A percentile compares a stretch with the other conserved stretches of the same genome.
These are phyloP conservation scores for Beauveria rudraprayagi DNA, from an alignment of 2,329 filamentous ascomycete species.

Conservation along the genomic window DNA sequence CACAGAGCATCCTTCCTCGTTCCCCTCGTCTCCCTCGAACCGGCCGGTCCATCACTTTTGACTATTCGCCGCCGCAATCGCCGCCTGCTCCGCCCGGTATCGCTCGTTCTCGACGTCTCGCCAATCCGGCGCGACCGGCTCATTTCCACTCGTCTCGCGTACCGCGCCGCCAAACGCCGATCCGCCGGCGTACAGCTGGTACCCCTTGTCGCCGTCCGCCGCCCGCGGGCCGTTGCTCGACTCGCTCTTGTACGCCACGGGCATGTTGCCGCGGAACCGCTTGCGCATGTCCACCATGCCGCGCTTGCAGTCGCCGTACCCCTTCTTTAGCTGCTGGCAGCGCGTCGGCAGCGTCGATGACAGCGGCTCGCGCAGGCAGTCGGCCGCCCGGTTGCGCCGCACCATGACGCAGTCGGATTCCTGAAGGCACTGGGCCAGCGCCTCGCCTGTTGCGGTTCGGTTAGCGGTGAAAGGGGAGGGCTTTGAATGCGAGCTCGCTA, in stretches of 20 bases:
- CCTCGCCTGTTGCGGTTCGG: slow-evolving; percentile 55
- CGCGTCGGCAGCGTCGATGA: slow-evolving; percentile 72
- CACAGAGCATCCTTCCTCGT: background rate
- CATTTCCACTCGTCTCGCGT: slow-evolving; percentile 60
- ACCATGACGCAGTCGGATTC: slow-evolving; percentile 95
- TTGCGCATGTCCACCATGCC: slow-evolving; percentile 99
- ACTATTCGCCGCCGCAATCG: slow-evolving; percentile 15
- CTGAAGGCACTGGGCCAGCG: slow-evolving; percentile 89
- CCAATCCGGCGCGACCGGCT: slow-evolving; percentile 53
- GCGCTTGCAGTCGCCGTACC: slow-evolving; percentile 90
- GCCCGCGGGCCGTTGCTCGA: slow-evolving; percentile 33
- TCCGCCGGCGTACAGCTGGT: slow-evolving; percentile 73
- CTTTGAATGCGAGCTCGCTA: background rate
- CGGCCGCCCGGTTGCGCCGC: slow-evolving; percentile 74
- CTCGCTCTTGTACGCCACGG: slow-evolving; percentile 58
- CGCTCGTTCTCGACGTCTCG: slow-evolving; percentile 57
- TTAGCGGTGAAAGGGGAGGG: background rate
- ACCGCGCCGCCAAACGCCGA: slow-evolving; percentile 58
- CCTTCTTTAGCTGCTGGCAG: slow-evolving; percentile 89
- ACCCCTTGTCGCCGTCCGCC: slow-evolving; percentile 38
- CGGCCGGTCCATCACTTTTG: background rate
- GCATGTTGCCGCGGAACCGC: slow-evolving; percentile 89
- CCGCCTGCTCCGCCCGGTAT: slow-evolving; percentile 32
- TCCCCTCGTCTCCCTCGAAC: background rate
- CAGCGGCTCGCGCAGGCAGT: slow-evolving; percentile 80